Base-by-base conservation (phyloP, 352 stramenopile genomes). In the Phytophthora uliginosa region DNA sequence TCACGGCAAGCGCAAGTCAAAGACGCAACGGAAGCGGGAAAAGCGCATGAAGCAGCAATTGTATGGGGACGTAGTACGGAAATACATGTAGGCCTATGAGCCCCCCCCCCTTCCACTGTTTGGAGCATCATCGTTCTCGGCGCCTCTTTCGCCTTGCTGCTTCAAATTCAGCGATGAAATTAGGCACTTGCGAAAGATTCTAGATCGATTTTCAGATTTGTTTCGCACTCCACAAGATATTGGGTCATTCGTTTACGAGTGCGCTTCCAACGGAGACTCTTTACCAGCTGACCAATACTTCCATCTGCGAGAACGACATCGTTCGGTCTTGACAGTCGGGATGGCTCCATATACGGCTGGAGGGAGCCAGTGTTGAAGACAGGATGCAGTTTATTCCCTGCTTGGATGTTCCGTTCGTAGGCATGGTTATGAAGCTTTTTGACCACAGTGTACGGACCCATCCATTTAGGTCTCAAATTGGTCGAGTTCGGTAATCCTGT, bases 351-450 rank as follows among this genome's bases (percentile, higher is more conserved):
- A 53, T 69, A 69, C 1, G 64, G 56, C 20, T 71, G 66, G 0
- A 61, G 9, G 12, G 47, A 71, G 1, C 45, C 64, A 2, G 55
- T 66, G 18, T 73, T 73, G 31, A 73, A 73, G 0, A 63, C 65
- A 3, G 65, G 51, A 50, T 76, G 58, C 1, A 68, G 51, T 7
- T 65, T 66, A 38, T 72, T 66, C 0, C 65, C 65, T 10, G 56
- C 38, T 55, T 69, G 69, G 17, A 65, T 76, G 45, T 77, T 77
- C 0, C 69, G 26, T 17, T 77, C 42, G 45, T 76, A 77, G 6
- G 57, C 69, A 15, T 76, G 69, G n/a, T 71, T 62, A 36, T 71
- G 69, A 13, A 71, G 31, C 51, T 56, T 68, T 9, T n/a, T 45
- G 0, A 71, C 17, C 2, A 71, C 40, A 2, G 69, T 55, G 50